A percentile compares a stretch with the other conserved stretches of the same genome.
Evolutionary conservation across 2,329 filamentous ascomycete genomes (phyloP).

Genomic region (Pseudogymnoascus destructans): DNA sequence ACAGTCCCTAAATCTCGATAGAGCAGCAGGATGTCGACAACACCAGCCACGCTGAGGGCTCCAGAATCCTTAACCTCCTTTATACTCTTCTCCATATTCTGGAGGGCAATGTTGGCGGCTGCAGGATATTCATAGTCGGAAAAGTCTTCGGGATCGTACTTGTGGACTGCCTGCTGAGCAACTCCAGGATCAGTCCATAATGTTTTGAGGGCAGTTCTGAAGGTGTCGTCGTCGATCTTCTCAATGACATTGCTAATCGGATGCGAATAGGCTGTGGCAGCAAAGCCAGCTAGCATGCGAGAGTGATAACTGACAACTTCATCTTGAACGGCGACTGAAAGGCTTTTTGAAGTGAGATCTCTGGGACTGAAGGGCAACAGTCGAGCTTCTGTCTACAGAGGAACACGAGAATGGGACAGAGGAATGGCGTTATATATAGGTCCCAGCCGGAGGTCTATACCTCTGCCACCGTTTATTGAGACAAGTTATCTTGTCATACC

Average conservation of each 20-base stretch:
- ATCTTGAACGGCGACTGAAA: not conserved
- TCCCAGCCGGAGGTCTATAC: not conserved
- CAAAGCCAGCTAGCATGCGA: not conserved
- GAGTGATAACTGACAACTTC: not conserved
- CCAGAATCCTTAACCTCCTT: not conserved
- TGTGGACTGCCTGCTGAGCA: not conserved
- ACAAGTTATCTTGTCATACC: not conserved
- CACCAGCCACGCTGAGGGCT: not conserved
- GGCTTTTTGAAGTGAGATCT: not conserved
- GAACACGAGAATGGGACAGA: not conserved
- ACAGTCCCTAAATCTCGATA: not conserved
- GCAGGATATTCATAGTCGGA: not conserved
- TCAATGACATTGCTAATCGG: not conserved
- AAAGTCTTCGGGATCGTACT: not conserved
- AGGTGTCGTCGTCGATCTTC: not conserved
- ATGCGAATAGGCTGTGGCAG: not conserved
- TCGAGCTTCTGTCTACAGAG: not conserved
- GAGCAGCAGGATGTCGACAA: not conserved
- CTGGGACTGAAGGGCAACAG: not conserved
- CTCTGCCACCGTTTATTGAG: not conserved
- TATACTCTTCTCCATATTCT: not conserved
- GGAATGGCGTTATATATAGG: not conserved
- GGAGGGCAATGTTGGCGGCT: not conserved
- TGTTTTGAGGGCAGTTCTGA: not conserved
- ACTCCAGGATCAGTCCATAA: not conserved